Base-by-base conservation (phyloP, 805 yeast species). In the Komagataella mondaviorum region DNA sequence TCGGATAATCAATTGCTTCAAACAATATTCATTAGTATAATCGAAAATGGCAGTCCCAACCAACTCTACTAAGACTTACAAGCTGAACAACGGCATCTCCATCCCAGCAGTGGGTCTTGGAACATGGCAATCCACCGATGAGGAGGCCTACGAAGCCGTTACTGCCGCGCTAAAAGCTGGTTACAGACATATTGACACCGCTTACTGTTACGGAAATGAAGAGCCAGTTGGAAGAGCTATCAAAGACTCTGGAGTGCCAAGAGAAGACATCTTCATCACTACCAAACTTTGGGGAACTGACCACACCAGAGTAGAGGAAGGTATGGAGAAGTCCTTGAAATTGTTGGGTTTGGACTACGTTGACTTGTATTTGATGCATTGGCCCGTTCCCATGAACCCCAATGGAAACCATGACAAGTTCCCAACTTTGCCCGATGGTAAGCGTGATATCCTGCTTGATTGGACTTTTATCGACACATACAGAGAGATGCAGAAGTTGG, bases 71-170 rank as follows among this genome's bases (percentile, higher is more conserved):
- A 17, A 46, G 8, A 51, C 55, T 5, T 30, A 54, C 46, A 71
- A 70, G 48, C 67, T 81, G 52, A 83, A 83, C 75, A 76, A 76
- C 56, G 90, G 90, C 45, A 69, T 66, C 47, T 56, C 60, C 45
- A 80, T 85, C 55, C 91, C 91, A 30, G 73, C 71, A 17, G 69
- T 85, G 48, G 90, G 86, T 7, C 75, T 84, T 50, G 93, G 95
- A 48, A 84, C 95, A 23, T 85, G 87, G 84, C 68, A 68, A 63
- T 78, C 83, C 47, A 63, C 74, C 22, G 75, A 71, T n/a, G 68
- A 69, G 39, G 72, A 70, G 36, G 76, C 75, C 20, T 71, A 72
- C 50, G 66, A 66, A 20, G 79, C 83, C 23, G 83, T 83, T 12
- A 71, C 71, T 56, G 71, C 75, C 46, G 91, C 90, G 12, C 68